Base-by-base conservation (phyloP, 495 filamentous ascomycete genomes). In the Aspergillus heteromorphus region DNA sequence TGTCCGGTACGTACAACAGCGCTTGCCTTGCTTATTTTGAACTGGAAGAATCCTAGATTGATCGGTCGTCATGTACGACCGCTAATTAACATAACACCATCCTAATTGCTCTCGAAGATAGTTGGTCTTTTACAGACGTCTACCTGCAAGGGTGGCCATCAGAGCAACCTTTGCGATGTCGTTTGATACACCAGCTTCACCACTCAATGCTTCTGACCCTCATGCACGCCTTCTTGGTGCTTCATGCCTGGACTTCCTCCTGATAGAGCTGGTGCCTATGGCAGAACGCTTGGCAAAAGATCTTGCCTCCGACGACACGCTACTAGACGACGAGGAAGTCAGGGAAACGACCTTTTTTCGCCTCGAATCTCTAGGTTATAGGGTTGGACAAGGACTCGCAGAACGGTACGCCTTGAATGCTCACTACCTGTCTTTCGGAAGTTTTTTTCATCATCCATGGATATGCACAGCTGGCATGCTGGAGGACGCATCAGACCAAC, bases 231-330 rank as follows among this genome's bases (percentile, higher is more conserved):
- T 91, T 74, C 75, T 96, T 47, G 85, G 78, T 68, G 81, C 87
- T 30, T 89, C 92, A 29, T 88, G 86, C 57, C 82, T 97, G 52
- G 93, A 98, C 65, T 84, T 98, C 56, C 83, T 98, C 13, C 80
- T 98, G 56, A 97, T 98, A 62, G 93, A 98, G 73, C 79, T 98
- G 48, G 93, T 98, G 21, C 93, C 93, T 41, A 87, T 96, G 82
- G 88, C 95, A 3, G 90, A 93, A 68, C 83, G 93, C 49, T 69
- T 97, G 17, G 69, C 75, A 2, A 67, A 63, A 40, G 68, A 79
- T 16, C 64, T 79, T 14, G 49, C 63, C 10, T 50, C 65, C 7
- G 59, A 69, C 6, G 68, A 71, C 16, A 65, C 63, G 38, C 50
- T 55, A 51, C 57, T 82, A 18, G 90, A 95, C 61, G 86, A 90